Percentiles rank a stretch among this genome's conserved stretches.
These are phyloP conservation scores for Aspergillus carbonarius DNA, from an alignment of 2,329 filamentous ascomycete genomes.

Conservation along the genomic window DNA sequence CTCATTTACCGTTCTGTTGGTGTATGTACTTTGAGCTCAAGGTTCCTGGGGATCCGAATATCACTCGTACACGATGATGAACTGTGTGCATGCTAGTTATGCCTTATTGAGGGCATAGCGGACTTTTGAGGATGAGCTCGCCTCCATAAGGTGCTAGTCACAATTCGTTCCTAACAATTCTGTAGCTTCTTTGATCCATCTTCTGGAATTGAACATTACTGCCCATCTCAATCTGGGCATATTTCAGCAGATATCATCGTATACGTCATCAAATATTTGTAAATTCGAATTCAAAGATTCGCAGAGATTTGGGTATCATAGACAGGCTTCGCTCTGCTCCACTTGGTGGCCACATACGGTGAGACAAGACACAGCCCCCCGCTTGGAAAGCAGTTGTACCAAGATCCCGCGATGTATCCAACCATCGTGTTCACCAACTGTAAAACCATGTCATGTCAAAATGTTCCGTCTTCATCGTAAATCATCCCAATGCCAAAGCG, in stretches of 20 bases:
- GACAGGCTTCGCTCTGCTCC: background rate
- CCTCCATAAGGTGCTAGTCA: no score
- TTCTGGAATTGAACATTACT: no score
- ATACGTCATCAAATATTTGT: background rate
- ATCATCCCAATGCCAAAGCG: background rate
- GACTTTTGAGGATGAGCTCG: background rate
- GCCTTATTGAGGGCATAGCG: background rate
- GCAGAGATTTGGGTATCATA: conserved; percentile 23
- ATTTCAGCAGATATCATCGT: no score
- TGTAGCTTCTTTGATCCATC: no score
- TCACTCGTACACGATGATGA: background rate
- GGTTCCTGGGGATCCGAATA: conserved; percentile 17
- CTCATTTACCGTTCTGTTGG: conserved; percentile 1
- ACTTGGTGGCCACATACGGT: background rate
- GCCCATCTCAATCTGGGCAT: no score
- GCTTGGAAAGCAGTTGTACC: background rate
- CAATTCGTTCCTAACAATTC: no score
- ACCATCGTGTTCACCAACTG: background rate
- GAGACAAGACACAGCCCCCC: background rate
- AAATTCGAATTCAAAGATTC: background rate
- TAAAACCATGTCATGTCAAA: background rate
- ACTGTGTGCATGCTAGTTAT: background rate
- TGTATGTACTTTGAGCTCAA: conserved; percentile 19
- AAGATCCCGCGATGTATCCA: no score
- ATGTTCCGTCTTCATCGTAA: background rate